These are phyloP conservation scores for Bruguiera sexangula DNA, from an alignment of 345 rosid genomes.

Conservation along the genomic window DNA sequence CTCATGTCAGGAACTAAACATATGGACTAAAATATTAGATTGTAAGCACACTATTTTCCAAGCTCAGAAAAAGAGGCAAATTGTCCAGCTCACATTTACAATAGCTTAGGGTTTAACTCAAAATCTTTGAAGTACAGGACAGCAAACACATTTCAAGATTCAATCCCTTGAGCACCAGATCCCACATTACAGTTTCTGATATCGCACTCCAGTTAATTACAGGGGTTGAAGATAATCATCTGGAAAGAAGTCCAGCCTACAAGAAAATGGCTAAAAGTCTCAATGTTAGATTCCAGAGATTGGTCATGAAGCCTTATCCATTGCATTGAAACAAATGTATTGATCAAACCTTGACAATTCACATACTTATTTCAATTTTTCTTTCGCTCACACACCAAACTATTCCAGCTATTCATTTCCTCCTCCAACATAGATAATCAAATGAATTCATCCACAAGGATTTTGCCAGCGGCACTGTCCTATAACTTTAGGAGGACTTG, in stretches of 20 bases:
- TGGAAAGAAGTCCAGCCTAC: not conserved
- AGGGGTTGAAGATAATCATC: not conserved
- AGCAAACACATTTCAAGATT: not conserved
- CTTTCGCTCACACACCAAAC: not conserved
- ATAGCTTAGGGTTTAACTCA: not conserved
- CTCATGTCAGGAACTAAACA: no score
- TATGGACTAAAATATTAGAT: no score
- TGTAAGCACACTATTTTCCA: no score
- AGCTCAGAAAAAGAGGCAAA: no score
- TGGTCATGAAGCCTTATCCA: not conserved
- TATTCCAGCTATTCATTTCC: not conserved
- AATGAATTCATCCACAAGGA: slow-evolving; percentile 1
- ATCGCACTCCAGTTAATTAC: not conserved
- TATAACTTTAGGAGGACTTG: not conserved
- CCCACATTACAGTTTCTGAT: not conserved
- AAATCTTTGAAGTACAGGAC: not conserved
- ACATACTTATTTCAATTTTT: not conserved
- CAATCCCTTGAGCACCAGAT: not conserved
- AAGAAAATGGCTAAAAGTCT: not conserved
- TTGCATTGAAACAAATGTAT: not conserved
- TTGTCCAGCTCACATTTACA: not conserved
- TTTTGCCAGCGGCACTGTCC: not conserved
- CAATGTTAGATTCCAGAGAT: not conserved
- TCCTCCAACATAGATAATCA: not conserved
- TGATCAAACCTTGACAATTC: not conserved